Conservation (phyloP, 257 asterid species). For the Solanum chiquidenum region DNA sequence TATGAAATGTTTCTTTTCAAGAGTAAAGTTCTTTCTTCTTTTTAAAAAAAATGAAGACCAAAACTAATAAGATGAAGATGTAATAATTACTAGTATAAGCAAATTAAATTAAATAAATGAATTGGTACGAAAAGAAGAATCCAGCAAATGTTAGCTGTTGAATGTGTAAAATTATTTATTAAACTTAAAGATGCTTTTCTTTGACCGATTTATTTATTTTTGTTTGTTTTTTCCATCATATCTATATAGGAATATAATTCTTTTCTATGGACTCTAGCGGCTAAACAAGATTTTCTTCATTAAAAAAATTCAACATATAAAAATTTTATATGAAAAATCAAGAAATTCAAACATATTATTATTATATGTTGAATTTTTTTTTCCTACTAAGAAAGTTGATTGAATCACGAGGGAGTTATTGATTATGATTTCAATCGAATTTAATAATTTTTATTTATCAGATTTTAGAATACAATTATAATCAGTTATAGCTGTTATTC, state of each 20-base stretch:
- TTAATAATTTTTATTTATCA: too few species aligned
- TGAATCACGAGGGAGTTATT: neutral
- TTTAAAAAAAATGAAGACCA: neutral
- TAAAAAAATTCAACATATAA: neutral
- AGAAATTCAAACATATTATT: neutral
- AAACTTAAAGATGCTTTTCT: neutral
- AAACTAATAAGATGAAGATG: neutral
- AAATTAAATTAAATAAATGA: neutral
- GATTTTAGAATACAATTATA: rapidly evolving
- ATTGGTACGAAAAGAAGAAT: neutral
- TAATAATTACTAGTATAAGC: neutral
- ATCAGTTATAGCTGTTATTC: too few species aligned
- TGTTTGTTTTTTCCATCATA: neutral
- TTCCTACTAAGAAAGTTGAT: neutral
- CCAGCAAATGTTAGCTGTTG: constrained; percentile 1
- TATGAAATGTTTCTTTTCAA: neutral
- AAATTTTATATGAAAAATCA: neutral
- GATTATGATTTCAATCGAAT: rapidly evolving
- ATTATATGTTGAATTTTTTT: neutral
- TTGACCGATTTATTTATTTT: neutral
- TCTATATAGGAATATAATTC: neutral
- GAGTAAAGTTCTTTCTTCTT: neutral
- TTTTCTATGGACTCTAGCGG: constrained; percentile 12
- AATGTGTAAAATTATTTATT: neutral
- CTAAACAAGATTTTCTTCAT: neutral